Conservation (phyloP, 495 filamentous ascomycete species). For the Aspergillus asperescens region DNA sequence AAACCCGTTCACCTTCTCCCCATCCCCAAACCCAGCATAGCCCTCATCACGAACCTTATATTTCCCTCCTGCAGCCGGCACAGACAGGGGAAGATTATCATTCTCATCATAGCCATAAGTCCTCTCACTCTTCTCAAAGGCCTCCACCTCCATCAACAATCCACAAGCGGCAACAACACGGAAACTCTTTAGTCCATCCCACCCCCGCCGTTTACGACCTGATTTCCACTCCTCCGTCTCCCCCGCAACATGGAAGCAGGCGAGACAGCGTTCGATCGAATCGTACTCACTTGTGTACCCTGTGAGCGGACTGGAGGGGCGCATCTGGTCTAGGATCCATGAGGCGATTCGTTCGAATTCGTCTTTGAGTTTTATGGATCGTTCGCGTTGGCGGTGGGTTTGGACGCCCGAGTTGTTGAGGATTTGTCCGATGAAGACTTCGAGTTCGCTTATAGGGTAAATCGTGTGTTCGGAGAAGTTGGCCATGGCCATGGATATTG, state of each 20-base stretch:
- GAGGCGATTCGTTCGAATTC: constrained; percentile 50
- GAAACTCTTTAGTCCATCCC: constrained; percentile 2
- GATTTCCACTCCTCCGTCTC: not conserved
- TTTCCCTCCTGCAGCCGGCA: not conserved
- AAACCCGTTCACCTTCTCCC: not conserved
- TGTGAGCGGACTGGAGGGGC: constrained; percentile 2
- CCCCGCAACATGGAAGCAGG: constrained; percentile 14
- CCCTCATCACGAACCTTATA: not conserved
- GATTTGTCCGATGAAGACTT: constrained; percentile 71
- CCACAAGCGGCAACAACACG: constrained; percentile 5
- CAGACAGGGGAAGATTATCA: not conserved
- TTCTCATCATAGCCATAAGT: not conserved
- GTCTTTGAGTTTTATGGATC: constrained; percentile 50
- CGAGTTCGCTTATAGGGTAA: constrained; percentile 60
- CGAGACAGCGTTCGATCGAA: constrained; percentile 15
- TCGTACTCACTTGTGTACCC: constrained; percentile 6
- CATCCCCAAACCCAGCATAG: not conserved
- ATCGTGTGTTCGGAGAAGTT: constrained; percentile 53
- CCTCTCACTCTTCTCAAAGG: not conserved
- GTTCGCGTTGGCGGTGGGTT: constrained; percentile 58
- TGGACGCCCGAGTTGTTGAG: constrained; percentile 57
- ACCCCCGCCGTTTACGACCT: not conserved
- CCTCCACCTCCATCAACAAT: constrained; percentile 7
- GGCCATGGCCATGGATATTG: constrained; percentile 50
- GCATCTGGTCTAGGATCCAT: constrained; percentile 42